Evolutionary conservation across 768 basidiomycete species (phyloP).

Genomic region (Tulasnella sp.): DNA sequence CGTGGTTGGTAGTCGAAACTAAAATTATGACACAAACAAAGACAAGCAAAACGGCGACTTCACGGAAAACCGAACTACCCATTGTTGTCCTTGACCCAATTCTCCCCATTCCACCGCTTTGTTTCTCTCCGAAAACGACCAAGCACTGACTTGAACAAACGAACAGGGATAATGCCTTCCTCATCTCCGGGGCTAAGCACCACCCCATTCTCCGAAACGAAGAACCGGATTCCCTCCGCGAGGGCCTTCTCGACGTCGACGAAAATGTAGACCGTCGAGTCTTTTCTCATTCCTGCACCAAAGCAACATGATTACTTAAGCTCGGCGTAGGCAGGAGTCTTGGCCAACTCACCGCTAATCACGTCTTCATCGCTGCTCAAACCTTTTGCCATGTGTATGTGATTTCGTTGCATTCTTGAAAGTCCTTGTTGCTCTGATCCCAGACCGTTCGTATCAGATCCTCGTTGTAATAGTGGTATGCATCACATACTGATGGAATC

Average conservation of each 20-base stretch:
- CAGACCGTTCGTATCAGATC: conserved; percentile 1
- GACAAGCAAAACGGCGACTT: too few relatives aligned
- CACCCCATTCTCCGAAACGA: conserved; percentile 76
- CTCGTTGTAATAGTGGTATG: background rate
- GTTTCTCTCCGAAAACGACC: background rate
- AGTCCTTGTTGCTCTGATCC: conserved; percentile 52
- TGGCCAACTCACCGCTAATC: conserved; percentile 50
- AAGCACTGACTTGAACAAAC: conserved; percentile 54
- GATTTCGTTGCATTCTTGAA: conserved; percentile 77
- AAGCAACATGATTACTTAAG: conserved; percentile 12
- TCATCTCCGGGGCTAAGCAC: conserved; percentile 71
- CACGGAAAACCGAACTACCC: too few relatives aligned
- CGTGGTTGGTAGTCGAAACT: too few relatives aligned
- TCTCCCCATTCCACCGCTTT: conserved; percentile 13
- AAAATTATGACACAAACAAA: too few relatives aligned
- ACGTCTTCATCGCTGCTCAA: conserved; percentile 45
- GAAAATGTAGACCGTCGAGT: conserved; percentile 69
- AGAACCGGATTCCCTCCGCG: conserved; percentile 52
- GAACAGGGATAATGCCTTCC: conserved; percentile 43
- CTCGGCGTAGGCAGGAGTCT: background rate
- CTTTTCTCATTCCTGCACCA: conserved; percentile 61
- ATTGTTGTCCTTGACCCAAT: conserved; percentile 1
- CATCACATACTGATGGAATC: conserved; percentile 44
- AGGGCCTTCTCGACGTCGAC: conserved; percentile 62
- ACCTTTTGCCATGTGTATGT: conserved; percentile 85